These are phyloP conservation scores for Santalum album DNA, from an alignment of 164 flowering plant genomes.

Conservation along the genomic window DNA sequence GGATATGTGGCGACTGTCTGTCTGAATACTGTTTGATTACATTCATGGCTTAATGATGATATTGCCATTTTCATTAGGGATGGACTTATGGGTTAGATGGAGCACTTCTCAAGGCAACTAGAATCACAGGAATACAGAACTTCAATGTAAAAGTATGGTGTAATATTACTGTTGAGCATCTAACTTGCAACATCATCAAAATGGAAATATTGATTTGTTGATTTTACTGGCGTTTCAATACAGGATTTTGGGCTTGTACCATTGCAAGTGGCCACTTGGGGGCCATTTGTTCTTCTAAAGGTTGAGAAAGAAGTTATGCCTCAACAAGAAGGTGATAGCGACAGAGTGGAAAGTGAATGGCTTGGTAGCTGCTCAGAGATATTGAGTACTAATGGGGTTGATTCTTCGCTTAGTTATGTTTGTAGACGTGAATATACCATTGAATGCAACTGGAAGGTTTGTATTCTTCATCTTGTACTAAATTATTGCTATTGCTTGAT, in stretches of 20 bases:
- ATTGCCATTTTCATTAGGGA: conserved; percentile 37
- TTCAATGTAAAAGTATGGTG: conserved; percentile 49
- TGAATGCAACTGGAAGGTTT: conserved; percentile 96
- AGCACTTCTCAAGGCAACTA: conserved; percentile 67
- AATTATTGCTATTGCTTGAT: not conserved
- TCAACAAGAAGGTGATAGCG: conserved; percentile 17
- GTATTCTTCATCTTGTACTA: not conserved
- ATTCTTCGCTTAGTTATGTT: conserved; percentile 53
- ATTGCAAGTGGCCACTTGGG: conserved; percentile 63
- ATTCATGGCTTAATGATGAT: no score
- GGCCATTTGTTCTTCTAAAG: conserved; percentile 77
- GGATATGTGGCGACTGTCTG: no score
- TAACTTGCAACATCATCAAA: not conserved
- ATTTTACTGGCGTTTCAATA: conserved; percentile 11
- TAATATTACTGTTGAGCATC: not conserved
- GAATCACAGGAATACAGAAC: conserved; percentile 58
- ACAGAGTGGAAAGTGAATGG: conserved; percentile 55
- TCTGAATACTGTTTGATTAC: no score
- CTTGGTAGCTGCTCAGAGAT: conserved; percentile 66
- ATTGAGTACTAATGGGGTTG: conserved; percentile 43
- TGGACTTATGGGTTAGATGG: conserved; percentile 96
- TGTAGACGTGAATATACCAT: conserved; percentile 78
- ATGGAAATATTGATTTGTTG: conserved; percentile 10
- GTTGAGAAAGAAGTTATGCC: conserved; percentile 21
- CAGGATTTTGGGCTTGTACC: conserved; percentile 87